These are phyloP conservation scores for Schizochytrium sp. DNA, from an alignment of 108 stramenopile genomes.

Conservation along the genomic window DNA sequence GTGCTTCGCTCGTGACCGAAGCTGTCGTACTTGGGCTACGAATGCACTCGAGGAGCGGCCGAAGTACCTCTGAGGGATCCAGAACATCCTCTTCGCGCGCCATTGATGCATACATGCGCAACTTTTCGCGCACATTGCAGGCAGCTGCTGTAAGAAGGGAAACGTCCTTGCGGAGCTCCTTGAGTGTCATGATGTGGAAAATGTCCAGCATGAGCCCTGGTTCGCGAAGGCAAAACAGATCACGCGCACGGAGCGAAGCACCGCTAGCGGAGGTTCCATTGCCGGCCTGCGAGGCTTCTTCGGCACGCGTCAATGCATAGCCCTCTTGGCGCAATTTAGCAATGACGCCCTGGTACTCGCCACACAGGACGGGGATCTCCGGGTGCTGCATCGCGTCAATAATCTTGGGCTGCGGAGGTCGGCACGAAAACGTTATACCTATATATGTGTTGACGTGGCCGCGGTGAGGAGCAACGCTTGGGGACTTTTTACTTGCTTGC, in stretches of 20 bases:
- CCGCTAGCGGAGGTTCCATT: too few species aligned
- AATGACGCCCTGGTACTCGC: conserved; percentile 5
- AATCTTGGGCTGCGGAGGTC: too few species aligned
- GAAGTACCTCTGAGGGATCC: neutral
- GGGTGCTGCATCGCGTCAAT: neutral
- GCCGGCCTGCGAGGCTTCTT: neutral
- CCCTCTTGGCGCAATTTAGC: neutral
- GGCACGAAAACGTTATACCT: too few species aligned
- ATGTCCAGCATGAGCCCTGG: neutral
- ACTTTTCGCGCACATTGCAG: neutral
- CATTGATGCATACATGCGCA: neutral
- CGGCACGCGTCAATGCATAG: neutral
- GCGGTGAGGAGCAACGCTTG: too few species aligned
- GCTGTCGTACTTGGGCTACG: neutral
- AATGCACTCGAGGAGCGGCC: neutral
- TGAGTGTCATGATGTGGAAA: neutral
- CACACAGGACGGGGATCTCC: neutral
- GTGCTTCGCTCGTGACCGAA: neutral
- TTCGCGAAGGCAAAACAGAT: neutral
- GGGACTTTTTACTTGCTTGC: too few species aligned
- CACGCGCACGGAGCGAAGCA: neutral
- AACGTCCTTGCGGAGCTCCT: conserved; percentile 10
- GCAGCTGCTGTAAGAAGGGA: neutral
- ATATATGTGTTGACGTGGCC: too few species aligned
- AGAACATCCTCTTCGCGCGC: neutral